Evolutionary conservation across 73 alveolate genomes (phyloP), one percentile per base, ranked within the genome.

Genomic region (Stentor coeruleus): DNA sequence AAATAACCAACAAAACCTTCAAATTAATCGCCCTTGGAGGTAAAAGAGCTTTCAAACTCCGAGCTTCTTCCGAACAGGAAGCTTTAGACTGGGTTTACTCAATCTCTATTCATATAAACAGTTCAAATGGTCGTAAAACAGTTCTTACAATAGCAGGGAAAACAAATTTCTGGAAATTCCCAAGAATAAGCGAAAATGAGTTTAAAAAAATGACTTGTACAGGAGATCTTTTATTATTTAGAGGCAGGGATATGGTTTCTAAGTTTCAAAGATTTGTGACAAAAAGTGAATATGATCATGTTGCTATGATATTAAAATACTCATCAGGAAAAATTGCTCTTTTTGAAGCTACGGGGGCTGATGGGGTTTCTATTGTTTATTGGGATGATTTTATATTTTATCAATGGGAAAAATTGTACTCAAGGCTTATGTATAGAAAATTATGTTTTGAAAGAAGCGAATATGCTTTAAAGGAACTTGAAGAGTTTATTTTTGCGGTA

Each of bases 281-380:
- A 3, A 81, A 94, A 3, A 66, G 93, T 36, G 87, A 93, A 39
- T 93, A 88, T 81, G 98, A 94, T 87, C 98, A 94, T 82, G 96
- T 93, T 3, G 98, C 95, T 3, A 39, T 94, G 74, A 74, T 94
- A 14, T 77, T 93, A 20, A 93, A 90, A 85, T 91, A 81, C 59
- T 83, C 77, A 14, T 82, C 82, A 3, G 94, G 85, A 40, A 91
- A 89, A 28, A 60, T 79, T 14, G 94, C 55, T 59, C 35, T 79
- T 2, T 77, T 79, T 14, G 86, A 79, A 60, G 86, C 86, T 20
- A 79, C 86, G 77, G 39, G 74, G 6, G 76, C 81, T 3, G 14
- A 49, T 6, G 92, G 92, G 2, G 92, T 86, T 6, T 11, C 36
- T 28, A 77, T 84, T 31, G 37, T 75, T 3, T 37, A 20, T 3